Base-by-base conservation (phyloP, 495 filamentous ascomycete genomes). In the Articulospora tetracladia region DNA sequence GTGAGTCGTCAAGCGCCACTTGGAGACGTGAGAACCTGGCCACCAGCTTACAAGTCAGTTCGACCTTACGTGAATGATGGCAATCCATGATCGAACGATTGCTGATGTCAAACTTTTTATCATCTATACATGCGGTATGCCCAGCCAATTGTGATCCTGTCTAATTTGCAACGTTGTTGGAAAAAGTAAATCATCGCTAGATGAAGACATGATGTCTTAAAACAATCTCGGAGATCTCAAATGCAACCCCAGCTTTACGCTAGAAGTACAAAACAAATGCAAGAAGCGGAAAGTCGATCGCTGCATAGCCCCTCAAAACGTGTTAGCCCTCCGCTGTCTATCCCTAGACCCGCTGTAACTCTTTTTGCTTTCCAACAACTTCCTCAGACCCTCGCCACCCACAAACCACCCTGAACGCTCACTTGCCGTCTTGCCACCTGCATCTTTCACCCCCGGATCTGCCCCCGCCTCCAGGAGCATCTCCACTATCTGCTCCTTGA, bases 401-500 rank as follows among this genome's bases (percentile, higher is more conserved):
- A 22, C 41, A 26, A 57, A 20, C 59, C 59, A 61, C 24, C 44
- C 46, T 1, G 46, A 41, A 22, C 53, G 51, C 26, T 61, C 41
- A 2, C 34, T 53, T 7, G 60, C 55, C 8, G 60, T 63, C 50
- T 58, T 58, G 11, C 55, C 55, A 11, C 41, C 50, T 3, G n/a
- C 17, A 39, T 58, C 54, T 32, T 23, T 63, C 1, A 48, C 6
- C 12, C 28, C 28, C 1, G 55, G 54, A 41, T 58, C 44, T 3
- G 60, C 60, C 10, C 60, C 60, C 24, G 48, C 50, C 6, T 56
- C 25, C 36, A 63, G 30, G 36, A 63, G 28, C 22, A 63, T 46
- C 49, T 50, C 22, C 30, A 58, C 32, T 19, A 63, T 54, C 17
- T 41, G 25, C 41, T 34, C 41, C 27, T 58, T 55, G 0, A 25